A percentile compares a stretch with the other conserved stretches of the same genome.
Evolutionary conservation across 345 rosid species (phyloP).

Genomic region (Combretum micranthum): DNA sequence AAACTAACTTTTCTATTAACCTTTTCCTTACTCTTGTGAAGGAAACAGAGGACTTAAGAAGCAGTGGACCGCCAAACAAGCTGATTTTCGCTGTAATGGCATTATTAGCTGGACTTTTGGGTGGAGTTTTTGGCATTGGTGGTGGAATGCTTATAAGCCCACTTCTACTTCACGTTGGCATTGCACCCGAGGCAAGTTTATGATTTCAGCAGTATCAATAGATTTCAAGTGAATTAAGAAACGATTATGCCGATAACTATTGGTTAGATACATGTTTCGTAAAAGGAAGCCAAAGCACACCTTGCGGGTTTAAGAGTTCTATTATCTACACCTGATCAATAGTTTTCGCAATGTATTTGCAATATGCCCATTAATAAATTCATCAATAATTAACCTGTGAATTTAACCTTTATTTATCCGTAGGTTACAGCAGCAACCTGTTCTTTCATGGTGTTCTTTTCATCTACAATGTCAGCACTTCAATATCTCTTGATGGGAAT

Average conservation of each 20-base stretch:
- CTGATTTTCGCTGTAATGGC: conserved; percentile 64
- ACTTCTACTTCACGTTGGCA: conserved; percentile 77
- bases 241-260: too few species aligned
- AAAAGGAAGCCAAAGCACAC: too few species aligned
- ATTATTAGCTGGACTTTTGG: conserved; percentile 65
- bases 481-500: conserved; percentile 66
- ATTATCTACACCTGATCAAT: neutral
- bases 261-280: too few species aligned
- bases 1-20: neutral
- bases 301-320: too few species aligned
- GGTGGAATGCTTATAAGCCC: conserved; percentile 92
- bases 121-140: conserved; percentile 88
- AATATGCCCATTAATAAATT: neutral
- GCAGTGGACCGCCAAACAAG: conserved; percentile 24
- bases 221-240: too few species aligned
- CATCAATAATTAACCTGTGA: neutral
- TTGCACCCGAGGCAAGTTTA: conserved; percentile 55
- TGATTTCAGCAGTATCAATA: too few species aligned
- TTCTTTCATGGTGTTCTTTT: conserved; percentile 68
- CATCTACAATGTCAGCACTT: conserved; percentile 61
- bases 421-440: conserved; percentile 81
- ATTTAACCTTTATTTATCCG: neutral
- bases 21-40: conserved; percentile 9
- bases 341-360: neutral
- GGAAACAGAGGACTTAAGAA: conserved; percentile 28